A percentile compares a stretch with the other conserved stretches of the same genome.
phyloP scores from a whole-genome alignment of 2,329 filamentous ascomycete species.

The Pleurostoma richardsiae region DNA sequence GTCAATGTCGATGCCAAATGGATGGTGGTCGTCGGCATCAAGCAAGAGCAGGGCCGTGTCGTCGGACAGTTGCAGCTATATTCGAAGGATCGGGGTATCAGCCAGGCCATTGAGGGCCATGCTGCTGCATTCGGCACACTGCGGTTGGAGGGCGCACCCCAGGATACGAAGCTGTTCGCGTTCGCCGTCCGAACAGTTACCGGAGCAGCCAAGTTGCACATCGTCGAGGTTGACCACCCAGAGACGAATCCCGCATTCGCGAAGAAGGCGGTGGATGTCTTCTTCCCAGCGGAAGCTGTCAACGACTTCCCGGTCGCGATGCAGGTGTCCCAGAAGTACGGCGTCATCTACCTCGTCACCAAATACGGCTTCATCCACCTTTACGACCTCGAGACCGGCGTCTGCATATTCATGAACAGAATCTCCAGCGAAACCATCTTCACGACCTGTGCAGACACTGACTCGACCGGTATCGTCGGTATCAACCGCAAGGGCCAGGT shows the following conservation, averaged over 20 bases:
- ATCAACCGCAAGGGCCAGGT: conserved; percentile 98
- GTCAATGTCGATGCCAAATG: conserved; percentile 94
- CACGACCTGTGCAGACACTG: conserved; percentile 78
- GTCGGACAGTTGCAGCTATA: conserved; percentile 97
- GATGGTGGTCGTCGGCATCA: conserved; percentile 97
- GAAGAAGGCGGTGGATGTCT: conserved; percentile 97
- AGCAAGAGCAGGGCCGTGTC: conserved; percentile 86
- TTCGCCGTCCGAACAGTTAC: conserved; percentile 88
- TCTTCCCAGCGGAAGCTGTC: conserved; percentile 90
- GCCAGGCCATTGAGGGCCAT: conserved; percentile 96
- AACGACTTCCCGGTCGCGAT: conserved; percentile 98
- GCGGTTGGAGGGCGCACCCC: conserved; percentile 79
- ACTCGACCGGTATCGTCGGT: conserved; percentile 83
- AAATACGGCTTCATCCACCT: conserved; percentile 99
- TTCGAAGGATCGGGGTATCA: conserved; percentile 92
- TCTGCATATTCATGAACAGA: conserved; percentile 98
- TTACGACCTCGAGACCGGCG: conserved; percentile 93
- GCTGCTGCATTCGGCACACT: conserved; percentile 91
- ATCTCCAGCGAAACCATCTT: conserved; percentile 99
- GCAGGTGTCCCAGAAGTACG: conserved; percentile 95
- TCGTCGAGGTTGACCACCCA: conserved; percentile 94
- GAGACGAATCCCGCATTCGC: conserved; percentile 82
- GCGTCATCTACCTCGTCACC: conserved; percentile 93
- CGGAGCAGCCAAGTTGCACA: conserved; percentile 83
- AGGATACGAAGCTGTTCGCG: conserved; percentile 92